These are phyloP conservation scores for Plasmodium blacklocki DNA, from an alignment of 169 alveolate species.

Conservation along the genomic window DNA sequence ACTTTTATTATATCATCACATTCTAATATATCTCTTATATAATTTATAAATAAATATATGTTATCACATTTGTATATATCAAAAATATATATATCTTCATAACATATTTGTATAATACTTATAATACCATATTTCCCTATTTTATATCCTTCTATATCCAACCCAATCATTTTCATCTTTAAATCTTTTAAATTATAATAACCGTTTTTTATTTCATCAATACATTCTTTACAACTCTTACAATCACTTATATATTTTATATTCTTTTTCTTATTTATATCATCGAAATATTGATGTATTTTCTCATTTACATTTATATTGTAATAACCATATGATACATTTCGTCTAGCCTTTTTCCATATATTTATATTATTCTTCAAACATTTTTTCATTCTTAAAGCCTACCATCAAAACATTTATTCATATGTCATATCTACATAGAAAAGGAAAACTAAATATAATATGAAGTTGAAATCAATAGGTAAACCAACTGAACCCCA, in stretches of 20 bases:
- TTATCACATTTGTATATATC: constrained; percentile 68
- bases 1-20: constrained; percentile 14
- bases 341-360: constrained; percentile 5
- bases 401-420: not conserved
- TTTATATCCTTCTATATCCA: constrained; percentile 67
- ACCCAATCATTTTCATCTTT: constrained; percentile 14
- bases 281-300: constrained; percentile 23
- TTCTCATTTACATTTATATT: constrained; percentile 12
- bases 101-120: constrained; percentile 45
- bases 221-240: constrained; percentile 28
- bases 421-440: too few species aligned
- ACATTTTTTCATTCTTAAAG: not conserved
- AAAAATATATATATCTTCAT: constrained; percentile 40
- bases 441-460: too few species aligned
- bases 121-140: constrained; percentile 52
- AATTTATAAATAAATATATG: constrained; percentile 10
- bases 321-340: constrained; percentile 46
- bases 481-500: too few species aligned
- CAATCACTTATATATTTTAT: constrained; percentile 34
- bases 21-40: constrained; percentile 46
- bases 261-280: constrained; percentile 19
- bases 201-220: constrained; percentile 19
- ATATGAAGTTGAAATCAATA: too few species aligned
- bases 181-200: not conserved
- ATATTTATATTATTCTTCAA: constrained; percentile 1